These are phyloP conservation scores for Scenedesmus sp. DNA, from an alignment of 163 green algal genomes.

Conservation along the genomic window DNA sequence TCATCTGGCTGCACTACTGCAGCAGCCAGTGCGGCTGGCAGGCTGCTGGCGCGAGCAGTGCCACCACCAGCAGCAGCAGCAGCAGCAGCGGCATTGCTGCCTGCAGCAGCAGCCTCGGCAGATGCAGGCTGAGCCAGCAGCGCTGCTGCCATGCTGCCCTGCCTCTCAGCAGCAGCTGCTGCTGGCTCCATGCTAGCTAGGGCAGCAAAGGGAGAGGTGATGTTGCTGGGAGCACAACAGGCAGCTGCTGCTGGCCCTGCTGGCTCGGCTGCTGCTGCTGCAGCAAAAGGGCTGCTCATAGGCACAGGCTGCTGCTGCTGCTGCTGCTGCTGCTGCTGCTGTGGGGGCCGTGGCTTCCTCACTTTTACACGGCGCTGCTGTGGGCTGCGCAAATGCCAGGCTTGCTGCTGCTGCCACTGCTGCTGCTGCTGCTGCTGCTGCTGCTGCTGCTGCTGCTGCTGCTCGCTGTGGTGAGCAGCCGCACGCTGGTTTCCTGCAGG, in stretches of 20 bases:
- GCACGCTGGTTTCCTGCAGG: not conserved
- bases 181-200: not conserved
- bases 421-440: not conserved
- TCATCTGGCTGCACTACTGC: not conserved
- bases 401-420: not conserved
- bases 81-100: not conserved
- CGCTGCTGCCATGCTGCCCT: not conserved
- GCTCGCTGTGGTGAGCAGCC: not conserved
- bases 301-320: not conserved
- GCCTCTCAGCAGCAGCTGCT: not conserved
- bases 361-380: not conserved
- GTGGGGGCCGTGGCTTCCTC: not conserved
- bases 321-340: not conserved
- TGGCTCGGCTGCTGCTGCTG: not conserved
- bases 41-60: not conserved
- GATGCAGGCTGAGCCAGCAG: too few species aligned
- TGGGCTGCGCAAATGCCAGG: not conserved
- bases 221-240: not conserved
- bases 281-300: not conserved
- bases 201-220: not conserved
- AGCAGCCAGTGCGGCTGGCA: not conserved
- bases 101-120: not conserved
- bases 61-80: not conserved
- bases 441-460: not conserved
- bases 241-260: slow-evolving; percentile 5